Conservation (phyloP, 2,329 filamentous ascomycete genomes). For the Orbilia brochopaga region DNA sequence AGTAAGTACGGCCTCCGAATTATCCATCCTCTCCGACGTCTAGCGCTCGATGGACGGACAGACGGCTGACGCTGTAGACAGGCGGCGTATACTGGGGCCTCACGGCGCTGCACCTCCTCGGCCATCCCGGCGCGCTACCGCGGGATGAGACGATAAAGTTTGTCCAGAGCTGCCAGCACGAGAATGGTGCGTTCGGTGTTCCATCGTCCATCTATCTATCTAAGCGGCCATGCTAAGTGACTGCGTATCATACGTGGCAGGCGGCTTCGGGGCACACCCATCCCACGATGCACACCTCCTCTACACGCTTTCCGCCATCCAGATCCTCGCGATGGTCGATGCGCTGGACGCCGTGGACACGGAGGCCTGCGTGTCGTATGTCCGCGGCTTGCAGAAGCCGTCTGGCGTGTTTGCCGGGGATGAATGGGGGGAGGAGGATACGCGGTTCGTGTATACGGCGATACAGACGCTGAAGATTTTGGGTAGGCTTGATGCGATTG, state of each 20-base stretch:
- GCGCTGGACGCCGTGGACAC: slow-evolving; percentile 81
- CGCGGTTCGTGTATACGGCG: slow-evolving; percentile 88
- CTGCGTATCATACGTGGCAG: not conserved
- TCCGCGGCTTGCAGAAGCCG: slow-evolving; percentile 20
- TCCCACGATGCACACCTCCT: slow-evolving; percentile 96
- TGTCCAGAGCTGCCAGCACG: slow-evolving; percentile 91
- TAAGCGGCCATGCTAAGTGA: not conserved
- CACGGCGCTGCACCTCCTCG: slow-evolving; percentile 82
- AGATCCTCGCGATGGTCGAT: slow-evolving; percentile 86
- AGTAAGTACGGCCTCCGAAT: slow-evolving; percentile 58
- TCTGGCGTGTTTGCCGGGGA: slow-evolving; percentile 92
- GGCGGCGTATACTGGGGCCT: slow-evolving; percentile 95
- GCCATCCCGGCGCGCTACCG: slow-evolving; percentile 79
- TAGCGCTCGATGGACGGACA: not conserved
- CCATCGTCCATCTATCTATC: not conserved
- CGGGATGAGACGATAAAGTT: slow-evolving; percentile 83
- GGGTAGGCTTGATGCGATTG: slow-evolving; percentile 70
- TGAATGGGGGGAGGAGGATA: slow-evolving; percentile 95
- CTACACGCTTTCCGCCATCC: slow-evolving; percentile 92
- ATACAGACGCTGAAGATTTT: slow-evolving; percentile 89
- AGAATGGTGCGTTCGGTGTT: slow-evolving; percentile 65
- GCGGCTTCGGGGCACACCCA: slow-evolving; percentile 88
- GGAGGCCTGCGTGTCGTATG: slow-evolving; percentile 47
- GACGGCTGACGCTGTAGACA: slow-evolving; percentile 3
- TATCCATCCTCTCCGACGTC: not conserved